Evolutionary conservation across 805 yeast species (phyloP).

Genomic region (Candida lessepsii): DNA sequence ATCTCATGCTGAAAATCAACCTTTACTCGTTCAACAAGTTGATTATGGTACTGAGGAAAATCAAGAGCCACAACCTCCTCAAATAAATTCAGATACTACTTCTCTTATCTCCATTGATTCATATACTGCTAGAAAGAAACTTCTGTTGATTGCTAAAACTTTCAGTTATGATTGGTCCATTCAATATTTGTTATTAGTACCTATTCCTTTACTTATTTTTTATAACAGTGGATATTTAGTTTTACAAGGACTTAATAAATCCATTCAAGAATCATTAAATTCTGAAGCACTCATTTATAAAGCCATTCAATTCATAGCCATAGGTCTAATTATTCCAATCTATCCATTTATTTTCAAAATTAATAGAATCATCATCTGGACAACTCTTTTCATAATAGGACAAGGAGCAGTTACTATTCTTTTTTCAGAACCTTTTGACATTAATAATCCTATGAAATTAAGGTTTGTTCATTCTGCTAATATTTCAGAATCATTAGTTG

Average conservation of each 20-base stretch:
- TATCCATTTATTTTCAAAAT: conserved; percentile 70
- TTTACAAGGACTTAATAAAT: conserved; percentile 65
- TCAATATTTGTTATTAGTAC: conserved; percentile 69
- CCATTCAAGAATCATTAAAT: conserved; percentile 61
- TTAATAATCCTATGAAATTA: conserved; percentile 64
- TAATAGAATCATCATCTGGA: conserved; percentile 48
- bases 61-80: conserved; percentile 8
- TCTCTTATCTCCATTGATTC: conserved; percentile 24
- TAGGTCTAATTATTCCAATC: conserved; percentile 45
- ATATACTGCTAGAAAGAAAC: conserved; percentile 12
- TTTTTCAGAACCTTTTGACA: conserved; percentile 58
- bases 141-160: conserved; percentile 29
- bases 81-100: conserved; percentile 16
- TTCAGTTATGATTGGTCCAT: conserved; percentile 78
- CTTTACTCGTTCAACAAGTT: conserved; percentile 25
- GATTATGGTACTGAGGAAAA: conserved; percentile 20
- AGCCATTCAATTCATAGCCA: conserved; percentile 26
- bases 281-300: conserved; percentile 39
- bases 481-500: conserved; percentile 28
- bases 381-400: conserved; percentile 15
- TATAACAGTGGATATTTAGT: conserved; percentile 55
- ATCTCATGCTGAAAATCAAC: conserved; percentile 19
- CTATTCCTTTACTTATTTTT: conserved; percentile 56
- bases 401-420: conserved; percentile 37
- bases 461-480: conserved; percentile 66